Base-by-base conservation (phyloP, 148 eudicot species). In the Fagopyrum esculentum region DNA sequence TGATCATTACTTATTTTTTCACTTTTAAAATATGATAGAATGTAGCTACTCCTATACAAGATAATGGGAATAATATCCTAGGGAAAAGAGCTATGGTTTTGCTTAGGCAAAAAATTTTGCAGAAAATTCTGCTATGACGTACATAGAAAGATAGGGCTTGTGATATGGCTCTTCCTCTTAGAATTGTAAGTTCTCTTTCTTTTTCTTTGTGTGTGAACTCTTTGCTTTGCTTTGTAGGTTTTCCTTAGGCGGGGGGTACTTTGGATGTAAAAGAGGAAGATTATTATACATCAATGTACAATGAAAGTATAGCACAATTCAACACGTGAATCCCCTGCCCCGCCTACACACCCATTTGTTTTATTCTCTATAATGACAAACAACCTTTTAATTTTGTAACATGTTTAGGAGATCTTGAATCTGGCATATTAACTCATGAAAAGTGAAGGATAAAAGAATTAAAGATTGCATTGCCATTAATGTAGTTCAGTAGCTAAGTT, bases 91-190 rank as follows among this genome's bases (percentile, higher is more conserved):
- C 96, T 48, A 95, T 90, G 98, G 55, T 87, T 82, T 80, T 95
- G 86, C 80, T 95, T 69, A 95, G 85, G 75, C 87, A 95, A 71
- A 92, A 80, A 84, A 83, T 95, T 73, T 82, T 95, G 80, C 89
- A 85, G 78, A 85, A 81, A 76, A 82, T 89, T 61, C 74, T 92
- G 75, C 81, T 95, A 56, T 86, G 99, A 76, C 96, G 97, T 79
- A 92, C 97, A 19, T 92, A 92, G 77, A 86, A 77, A 84, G 99
- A 93, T 63, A 86, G 99, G 79, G 96, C 96, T 77, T 88, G 91
- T 77, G 99, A 95, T 85, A 91, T 95, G 80, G 96, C 96, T 26
- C 99, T 95, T 69, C 97, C 97, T 69, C 87, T 96, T 22, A 90
- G 87, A 88, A 88, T 87, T 63, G 99, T 95, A 83, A 81, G 96